phyloP scores from a whole-genome alignment of 805 yeast genomes.

The Pichia occidentalis region DNA sequence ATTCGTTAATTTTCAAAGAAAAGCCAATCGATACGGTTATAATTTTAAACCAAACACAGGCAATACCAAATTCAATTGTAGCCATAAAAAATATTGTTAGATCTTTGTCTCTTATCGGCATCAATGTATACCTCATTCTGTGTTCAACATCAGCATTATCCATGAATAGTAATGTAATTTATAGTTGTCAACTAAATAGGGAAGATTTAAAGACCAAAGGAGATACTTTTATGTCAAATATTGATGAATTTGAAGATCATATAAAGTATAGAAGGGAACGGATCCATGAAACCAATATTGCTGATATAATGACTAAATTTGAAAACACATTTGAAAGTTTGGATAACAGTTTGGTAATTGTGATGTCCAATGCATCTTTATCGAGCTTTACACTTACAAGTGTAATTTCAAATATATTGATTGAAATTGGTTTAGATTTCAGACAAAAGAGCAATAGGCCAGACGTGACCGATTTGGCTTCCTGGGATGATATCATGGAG shows the following conservation, averaged over 20 bases:
- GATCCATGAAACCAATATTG: not conserved
- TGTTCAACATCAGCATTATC: conserved; percentile 17
- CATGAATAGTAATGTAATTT: conserved; percentile 13
- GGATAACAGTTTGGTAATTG: too few species aligned
- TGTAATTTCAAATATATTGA: conserved; percentile 18
- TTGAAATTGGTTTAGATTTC: conserved; percentile 24
- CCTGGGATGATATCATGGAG: conserved; percentile 34
- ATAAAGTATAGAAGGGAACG: not conserved
- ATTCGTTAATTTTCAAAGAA: conserved; percentile 17
- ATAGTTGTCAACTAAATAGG: conserved; percentile 13
- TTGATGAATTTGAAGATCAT: conserved; percentile 17
- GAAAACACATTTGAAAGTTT: too few species aligned
- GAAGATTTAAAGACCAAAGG: conserved; percentile 10
- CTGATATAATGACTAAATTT: not conserved
- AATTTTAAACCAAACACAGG: conserved; percentile 23
- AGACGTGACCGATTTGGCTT: conserved; percentile 21
- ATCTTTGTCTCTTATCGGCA: conserved; percentile 25
- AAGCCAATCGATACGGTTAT: conserved; percentile 27
- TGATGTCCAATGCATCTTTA: conserved; percentile 24
- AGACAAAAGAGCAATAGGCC: conserved; percentile 10
- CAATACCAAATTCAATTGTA: conserved; percentile 18
- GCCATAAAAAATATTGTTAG: conserved; percentile 27
- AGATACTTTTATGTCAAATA: conserved; percentile 8
- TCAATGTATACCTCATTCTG: conserved; percentile 23
- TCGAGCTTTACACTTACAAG: conserved; percentile 15